These are phyloP conservation scores for Aspergillus diversus DNA, from an alignment of 495 filamentous ascomycete genomes.

Conservation along the genomic window DNA sequence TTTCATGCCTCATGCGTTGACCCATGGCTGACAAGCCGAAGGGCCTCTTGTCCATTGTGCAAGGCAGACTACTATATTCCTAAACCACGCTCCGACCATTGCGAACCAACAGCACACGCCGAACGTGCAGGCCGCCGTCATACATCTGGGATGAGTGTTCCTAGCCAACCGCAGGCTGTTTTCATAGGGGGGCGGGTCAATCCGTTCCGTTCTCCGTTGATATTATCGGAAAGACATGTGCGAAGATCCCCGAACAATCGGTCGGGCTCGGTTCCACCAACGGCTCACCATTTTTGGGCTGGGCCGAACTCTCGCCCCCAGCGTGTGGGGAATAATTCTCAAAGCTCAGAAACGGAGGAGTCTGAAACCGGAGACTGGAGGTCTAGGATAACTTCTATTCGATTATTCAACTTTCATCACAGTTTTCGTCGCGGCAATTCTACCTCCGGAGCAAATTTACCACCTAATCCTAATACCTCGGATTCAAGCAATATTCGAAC, in stretches of 20 bases:
- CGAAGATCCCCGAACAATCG: slow-evolving; percentile 2
- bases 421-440: slow-evolving; percentile 8
- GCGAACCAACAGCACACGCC: slow-evolving; percentile 29
- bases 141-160: slow-evolving; percentile 15
- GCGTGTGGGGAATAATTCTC: not conserved
- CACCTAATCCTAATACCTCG: not conserved
- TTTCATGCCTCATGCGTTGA: slow-evolving; percentile 97
- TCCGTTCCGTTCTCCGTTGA: slow-evolving; percentile 12
- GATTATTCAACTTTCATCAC: slow-evolving; percentile 4
- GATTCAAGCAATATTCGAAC: slow-evolving; percentile 23
- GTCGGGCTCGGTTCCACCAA: not conserved
- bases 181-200: slow-evolving; percentile 30
- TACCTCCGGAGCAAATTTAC: not conserved
- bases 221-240: slow-evolving; percentile 9
- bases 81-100: slow-evolving; percentile 63
- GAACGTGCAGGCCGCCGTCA: slow-evolving; percentile 37
- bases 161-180: slow-evolving; percentile 28
- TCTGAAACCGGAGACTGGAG: not conserved
- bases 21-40: slow-evolving; percentile 90
- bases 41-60: slow-evolving; percentile 95
- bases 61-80: slow-evolving; percentile 86
- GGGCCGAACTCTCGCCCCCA: not conserved
- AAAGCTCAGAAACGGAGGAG: not conserved
- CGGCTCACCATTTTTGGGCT: slow-evolving; percentile 12
- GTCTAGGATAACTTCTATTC: not conserved